Evolutionary conservation across 768 basidiomycete species (phyloP), one percentile per base, ranked within the genome.

Genomic region (Crepidotus variabilis): DNA sequence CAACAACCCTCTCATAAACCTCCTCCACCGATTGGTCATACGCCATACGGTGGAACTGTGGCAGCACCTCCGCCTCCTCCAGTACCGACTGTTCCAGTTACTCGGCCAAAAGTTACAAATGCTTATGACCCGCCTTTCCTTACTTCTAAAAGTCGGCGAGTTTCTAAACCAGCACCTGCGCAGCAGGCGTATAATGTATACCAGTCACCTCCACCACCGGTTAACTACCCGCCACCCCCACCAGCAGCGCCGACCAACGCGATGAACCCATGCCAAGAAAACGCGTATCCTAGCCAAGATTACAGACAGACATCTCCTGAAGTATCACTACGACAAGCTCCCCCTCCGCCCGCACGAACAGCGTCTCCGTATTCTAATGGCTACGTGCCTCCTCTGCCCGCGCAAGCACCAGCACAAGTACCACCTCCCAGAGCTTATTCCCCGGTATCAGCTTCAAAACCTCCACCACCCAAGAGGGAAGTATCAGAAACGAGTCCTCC

Each of bases 111-210:
- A 70, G 69, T 82, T 33, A 76, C 74, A 13, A 88, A 90, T 60
- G 89, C 88, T 1, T 91, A 90, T 62, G 89, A 91, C 61, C 89
- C 89, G 2, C 88, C 89, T 32, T 80, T 90, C 56, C 82, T 82
- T 36, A 76, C 84, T 36, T 63, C 61, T 10, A 61, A 61, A 18
- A 62, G 55, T 36, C 64, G 65, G 18, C 63, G 65, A 56, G 54
- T 47, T 9, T 52, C 28, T 52, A 60, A 59, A 34, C 11, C 58
- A 45, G 43, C 45, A 20, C 51, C 36, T 21, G 24, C 47, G 4
- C 61, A 57, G 22, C 56, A 51, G 33, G 61, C 54, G 39, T 67
- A 67, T 47, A 58, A 56, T 43, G 49, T 58, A 21, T 65, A 65
- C 39, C 64, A 65, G 47, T 47, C 62, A n/a, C 32, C 60, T 22